Base-by-base conservation (phyloP, 1,139 yeast genomes). In the Yamadazyma atlantica region DNA sequence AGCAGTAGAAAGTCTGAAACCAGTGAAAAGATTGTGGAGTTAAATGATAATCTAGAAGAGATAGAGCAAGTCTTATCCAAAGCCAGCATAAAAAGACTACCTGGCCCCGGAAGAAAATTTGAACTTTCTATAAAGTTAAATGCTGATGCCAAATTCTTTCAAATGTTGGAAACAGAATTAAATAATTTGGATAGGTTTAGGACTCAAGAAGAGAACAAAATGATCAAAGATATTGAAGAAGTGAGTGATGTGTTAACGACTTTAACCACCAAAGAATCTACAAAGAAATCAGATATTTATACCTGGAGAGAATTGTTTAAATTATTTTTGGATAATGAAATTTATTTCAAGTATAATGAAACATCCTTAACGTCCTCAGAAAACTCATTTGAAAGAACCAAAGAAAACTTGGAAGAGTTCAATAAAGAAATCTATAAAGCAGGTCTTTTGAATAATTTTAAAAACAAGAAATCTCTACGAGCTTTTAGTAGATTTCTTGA, bases 291-390 rank as follows among this genome's bases (percentile, higher is more conserved):
- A 0, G 90, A 83, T 50, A 62, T 83, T 58, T 81, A 80, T 50
- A 67, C 68, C n/a, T 84, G 92, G 92, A 64, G 90, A 43, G 80
- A 81, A 50, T 65, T 84, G 10, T 83, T 84, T 59, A 75, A 73
- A 47, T 60, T 75, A 17, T 84, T 82, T 50, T 67, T 83, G 35
- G 89, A 83, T 48, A 72, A 79, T 21, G 85, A 83, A 48, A 76
- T 84, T 17, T 83, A 80, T 45, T 78, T 80, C 57, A 75, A 75
- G 38, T 75, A 78, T 28, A 69, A 76, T 46, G 84, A 80, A 45
- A 50, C 65, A 1, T 41, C 54, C 3, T 54, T 60, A 23, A 55
- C 64, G 24, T 62, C 73, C 3, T 73, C 78, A 24, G 75, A 69
- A 39, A 55, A 66, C 34, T 58, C 57, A 29, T 52, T 60, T 8